Evolutionary conservation across 805 yeast genomes (phyloP).

Genomic region (Yarrowia deformans): DNA sequence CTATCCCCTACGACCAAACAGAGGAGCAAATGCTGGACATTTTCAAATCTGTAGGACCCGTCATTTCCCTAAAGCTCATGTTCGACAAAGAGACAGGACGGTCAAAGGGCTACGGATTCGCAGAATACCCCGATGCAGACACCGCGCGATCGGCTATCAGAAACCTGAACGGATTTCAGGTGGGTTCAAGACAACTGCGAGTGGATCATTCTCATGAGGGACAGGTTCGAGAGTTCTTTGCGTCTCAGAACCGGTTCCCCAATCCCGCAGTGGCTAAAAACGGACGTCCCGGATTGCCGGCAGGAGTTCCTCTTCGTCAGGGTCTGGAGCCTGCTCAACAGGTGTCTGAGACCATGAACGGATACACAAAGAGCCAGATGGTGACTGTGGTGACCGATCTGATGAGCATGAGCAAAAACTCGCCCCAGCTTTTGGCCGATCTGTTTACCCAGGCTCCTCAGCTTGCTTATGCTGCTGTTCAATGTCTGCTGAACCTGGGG

Average conservation of each 20-base stretch:
- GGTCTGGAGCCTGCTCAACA: slow-evolving; percentile 53
- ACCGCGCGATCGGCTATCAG: slow-evolving; percentile 92
- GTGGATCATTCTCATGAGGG: slow-evolving; percentile 76
- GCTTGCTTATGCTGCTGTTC: slow-evolving; percentile 81
- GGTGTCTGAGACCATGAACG: slow-evolving; percentile 57
- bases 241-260: slow-evolving; percentile 56
- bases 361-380: slow-evolving; percentile 55
- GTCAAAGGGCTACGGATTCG: slow-evolving; percentile 89
- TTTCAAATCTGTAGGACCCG: slow-evolving; percentile 89
- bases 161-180: slow-evolving; percentile 77
- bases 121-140: slow-evolving; percentile 81
- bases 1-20: slow-evolving; percentile 90
- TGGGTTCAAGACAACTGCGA: slow-evolving; percentile 73
- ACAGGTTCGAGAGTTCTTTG: slow-evolving; percentile 73
- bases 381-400: slow-evolving; percentile 62
- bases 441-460: slow-evolving; percentile 79
- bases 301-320: slow-evolving; percentile 57
- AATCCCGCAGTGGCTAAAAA: background rate
- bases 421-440: slow-evolving; percentile 65
- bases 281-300: slow-evolving; percentile 53
- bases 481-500: slow-evolving; percentile 60
- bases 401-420: slow-evolving; percentile 61
- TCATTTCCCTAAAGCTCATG: slow-evolving; percentile 72
- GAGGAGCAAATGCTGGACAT: slow-evolving; percentile 91
- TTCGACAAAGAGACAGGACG: slow-evolving; percentile 90